phyloP scores from a whole-genome alignment of 2,329 filamentous ascomycete genomes.

The Balansia obtecta region DNA sequence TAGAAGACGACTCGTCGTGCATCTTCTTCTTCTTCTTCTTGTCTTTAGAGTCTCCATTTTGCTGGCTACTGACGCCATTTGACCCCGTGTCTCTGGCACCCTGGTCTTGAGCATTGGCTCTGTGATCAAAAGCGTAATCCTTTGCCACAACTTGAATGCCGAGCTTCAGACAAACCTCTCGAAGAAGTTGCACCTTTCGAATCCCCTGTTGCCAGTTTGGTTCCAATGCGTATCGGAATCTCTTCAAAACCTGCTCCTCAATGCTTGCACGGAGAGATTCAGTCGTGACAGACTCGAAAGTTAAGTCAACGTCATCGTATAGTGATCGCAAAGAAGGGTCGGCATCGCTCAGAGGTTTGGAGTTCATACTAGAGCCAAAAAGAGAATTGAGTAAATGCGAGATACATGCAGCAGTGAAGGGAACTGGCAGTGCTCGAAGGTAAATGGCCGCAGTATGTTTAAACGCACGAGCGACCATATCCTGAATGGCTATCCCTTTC shows the following conservation, averaged over 20 bases:
- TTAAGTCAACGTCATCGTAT: slow-evolving; percentile 71
- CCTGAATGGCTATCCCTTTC: slow-evolving; percentile 65
- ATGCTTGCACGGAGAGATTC: slow-evolving; percentile 58
- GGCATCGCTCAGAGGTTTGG: slow-evolving; percentile 64
- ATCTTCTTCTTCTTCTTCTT: slow-evolving; percentile 54
- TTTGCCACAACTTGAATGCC: slow-evolving; percentile 79
- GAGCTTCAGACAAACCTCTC: slow-evolving; percentile 79
- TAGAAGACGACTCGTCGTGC: slow-evolving; percentile 41
- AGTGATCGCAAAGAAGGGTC: slow-evolving; percentile 62
- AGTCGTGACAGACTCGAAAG: slow-evolving; percentile 69
- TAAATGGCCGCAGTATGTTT: slow-evolving; percentile 81
- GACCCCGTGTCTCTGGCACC: slow-evolving; percentile 17
- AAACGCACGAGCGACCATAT: slow-evolving; percentile 92
- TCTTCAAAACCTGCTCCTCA: slow-evolving; percentile 54
- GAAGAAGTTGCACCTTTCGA: slow-evolving; percentile 71
- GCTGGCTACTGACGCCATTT: slow-evolving; percentile 25
- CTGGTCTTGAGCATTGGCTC: slow-evolving; percentile 19
- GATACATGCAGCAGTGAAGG: slow-evolving; percentile 67
- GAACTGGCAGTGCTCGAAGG: slow-evolving; percentile 65
- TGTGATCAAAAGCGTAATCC: slow-evolving; percentile 27
- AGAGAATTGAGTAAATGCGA: slow-evolving; percentile 91
- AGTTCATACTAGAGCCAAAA: slow-evolving; percentile 63
- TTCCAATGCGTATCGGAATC: slow-evolving; percentile 67
- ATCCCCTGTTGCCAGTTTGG: slow-evolving; percentile 54
- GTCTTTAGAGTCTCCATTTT: slow-evolving; percentile 27